Evolutionary conservation across 495 filamentous ascomycete species (phyloP).

Genomic region (Recurvomyces mirabilis): DNA sequence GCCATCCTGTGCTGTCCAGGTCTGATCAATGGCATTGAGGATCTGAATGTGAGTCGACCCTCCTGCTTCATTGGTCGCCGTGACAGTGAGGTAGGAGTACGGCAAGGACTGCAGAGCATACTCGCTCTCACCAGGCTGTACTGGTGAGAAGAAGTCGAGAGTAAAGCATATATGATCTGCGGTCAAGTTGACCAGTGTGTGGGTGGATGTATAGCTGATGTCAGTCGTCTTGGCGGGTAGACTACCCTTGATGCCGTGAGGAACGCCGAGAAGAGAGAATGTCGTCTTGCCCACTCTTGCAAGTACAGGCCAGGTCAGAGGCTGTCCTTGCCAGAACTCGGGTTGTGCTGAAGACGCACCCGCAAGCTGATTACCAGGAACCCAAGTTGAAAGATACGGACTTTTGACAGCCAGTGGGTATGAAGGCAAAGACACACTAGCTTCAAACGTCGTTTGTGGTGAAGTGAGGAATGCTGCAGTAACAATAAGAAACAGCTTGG

Average conservation of each 20-base stretch:
- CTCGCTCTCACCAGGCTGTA: conserved; percentile 4
- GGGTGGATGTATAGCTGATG: conserved; percentile 13
- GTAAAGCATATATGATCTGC: conserved; percentile 5
- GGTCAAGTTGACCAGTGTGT: conserved; percentile 8
- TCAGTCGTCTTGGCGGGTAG: background rate
- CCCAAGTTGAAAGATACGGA: conserved; percentile 13
- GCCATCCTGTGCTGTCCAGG: conserved; percentile 11
- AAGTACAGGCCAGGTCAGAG: conserved; percentile 9
- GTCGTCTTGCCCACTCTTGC: conserved; percentile 6
- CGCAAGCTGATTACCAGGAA: conserved; percentile 4
- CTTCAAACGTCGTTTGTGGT: no score
- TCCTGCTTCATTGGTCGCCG: background rate
- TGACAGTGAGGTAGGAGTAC: conserved; percentile 11
- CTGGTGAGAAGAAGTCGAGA: conserved; percentile 17
- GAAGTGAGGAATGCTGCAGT: no score
- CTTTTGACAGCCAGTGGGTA: conserved; percentile 12
- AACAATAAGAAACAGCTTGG: no score
- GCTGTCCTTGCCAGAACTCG: conserved; percentile 11
- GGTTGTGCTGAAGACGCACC: conserved; percentile 6
- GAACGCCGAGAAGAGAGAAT: conserved; percentile 10
- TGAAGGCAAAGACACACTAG: conserved; percentile 1
- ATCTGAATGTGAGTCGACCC: conserved; percentile 1
- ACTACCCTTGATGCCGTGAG: background rate
- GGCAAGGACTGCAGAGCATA: conserved; percentile 11
- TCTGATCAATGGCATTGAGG: conserved; percentile 9